These are phyloP conservation scores for Endocarpon pusillum DNA, from an alignment of 495 filamentous ascomycete genomes.

Conservation along the genomic window DNA sequence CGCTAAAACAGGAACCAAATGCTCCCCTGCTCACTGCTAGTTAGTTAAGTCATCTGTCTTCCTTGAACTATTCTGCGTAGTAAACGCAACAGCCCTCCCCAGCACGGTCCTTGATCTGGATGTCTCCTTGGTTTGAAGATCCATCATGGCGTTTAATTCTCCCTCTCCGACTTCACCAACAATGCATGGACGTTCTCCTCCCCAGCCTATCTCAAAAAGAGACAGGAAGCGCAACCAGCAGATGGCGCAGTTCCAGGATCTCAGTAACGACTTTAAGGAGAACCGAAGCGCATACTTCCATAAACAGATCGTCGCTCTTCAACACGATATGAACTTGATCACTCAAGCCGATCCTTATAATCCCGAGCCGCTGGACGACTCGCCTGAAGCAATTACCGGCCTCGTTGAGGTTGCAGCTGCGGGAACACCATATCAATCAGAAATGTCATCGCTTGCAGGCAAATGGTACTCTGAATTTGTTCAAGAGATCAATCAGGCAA, in stretches of 20 bases:
- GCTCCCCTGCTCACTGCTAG: too few species aligned
- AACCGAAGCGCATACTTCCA: constrained; percentile 75
- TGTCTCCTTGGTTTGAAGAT: too few species aligned
- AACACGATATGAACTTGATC: constrained; percentile 78
- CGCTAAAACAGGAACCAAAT: too few species aligned
- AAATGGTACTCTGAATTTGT: constrained; percentile 67
- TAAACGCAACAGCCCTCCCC: too few species aligned
- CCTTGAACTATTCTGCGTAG: too few species aligned
- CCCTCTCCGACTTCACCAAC: constrained; percentile 1
- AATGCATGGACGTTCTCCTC: constrained; percentile 5
- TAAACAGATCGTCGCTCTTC: constrained; percentile 71
- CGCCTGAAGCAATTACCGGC: constrained; percentile 44
- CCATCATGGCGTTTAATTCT: not conserved
- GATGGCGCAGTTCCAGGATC: constrained; percentile 52
- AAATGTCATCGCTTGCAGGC: constrained; percentile 52
- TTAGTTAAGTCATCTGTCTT: too few species aligned
- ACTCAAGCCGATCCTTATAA: constrained; percentile 65
- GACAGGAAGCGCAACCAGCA: constrained; percentile 75
- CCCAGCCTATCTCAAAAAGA: constrained; percentile 53
- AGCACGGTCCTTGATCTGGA: too few species aligned
- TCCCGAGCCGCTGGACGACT: constrained; percentile 52
- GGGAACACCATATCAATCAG: constrained; percentile 32
- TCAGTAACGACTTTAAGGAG: constrained; percentile 57
- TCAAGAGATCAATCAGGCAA: constrained; percentile 63
- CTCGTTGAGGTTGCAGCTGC: constrained; percentile 43